Conservation (phyloP, 148 eudicot genomes). For the Camellia lanceoleosa region DNA sequence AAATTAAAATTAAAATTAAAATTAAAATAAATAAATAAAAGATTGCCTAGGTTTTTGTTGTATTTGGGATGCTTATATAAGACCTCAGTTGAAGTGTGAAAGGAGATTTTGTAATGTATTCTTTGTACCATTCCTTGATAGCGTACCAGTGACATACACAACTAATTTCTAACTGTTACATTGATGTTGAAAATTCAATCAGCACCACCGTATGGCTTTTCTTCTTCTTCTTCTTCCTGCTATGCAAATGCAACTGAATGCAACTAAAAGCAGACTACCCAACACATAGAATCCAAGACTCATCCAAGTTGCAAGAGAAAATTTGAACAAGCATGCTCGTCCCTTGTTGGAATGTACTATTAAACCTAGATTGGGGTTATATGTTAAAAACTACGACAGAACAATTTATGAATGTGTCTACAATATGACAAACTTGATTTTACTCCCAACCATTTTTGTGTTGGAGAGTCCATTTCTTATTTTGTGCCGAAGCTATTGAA, state of each 20-base stretch:
- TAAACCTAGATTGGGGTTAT: too few relatives aligned
- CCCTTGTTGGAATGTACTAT: too few relatives aligned
- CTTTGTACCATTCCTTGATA: background rate
- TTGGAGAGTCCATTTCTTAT: too few relatives aligned
- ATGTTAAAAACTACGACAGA: too few relatives aligned
- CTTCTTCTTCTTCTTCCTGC: background rate
- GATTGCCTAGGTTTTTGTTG: conserved; percentile 1
- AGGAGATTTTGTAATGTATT: background rate
- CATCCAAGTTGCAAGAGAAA: too few relatives aligned
- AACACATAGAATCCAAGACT: background rate
- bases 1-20: too few relatives aligned
- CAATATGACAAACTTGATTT: too few relatives aligned
- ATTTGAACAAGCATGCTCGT: too few relatives aligned
- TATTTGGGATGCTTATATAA: background rate
- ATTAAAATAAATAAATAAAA: too few relatives aligned
- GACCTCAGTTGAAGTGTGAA: background rate
- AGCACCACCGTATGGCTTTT: background rate
- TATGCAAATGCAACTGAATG: background rate
- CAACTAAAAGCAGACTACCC: background rate
- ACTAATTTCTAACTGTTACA: background rate
- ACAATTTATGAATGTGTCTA: too few relatives aligned
- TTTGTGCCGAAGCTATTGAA: too few relatives aligned
- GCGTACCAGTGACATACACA: background rate
- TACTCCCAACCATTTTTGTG: too few relatives aligned
- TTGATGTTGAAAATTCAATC: background rate